These are phyloP conservation scores for Microcyclosporella mali DNA, from an alignment of 2,329 filamentous ascomycete genomes.

Conservation along the genomic window DNA sequence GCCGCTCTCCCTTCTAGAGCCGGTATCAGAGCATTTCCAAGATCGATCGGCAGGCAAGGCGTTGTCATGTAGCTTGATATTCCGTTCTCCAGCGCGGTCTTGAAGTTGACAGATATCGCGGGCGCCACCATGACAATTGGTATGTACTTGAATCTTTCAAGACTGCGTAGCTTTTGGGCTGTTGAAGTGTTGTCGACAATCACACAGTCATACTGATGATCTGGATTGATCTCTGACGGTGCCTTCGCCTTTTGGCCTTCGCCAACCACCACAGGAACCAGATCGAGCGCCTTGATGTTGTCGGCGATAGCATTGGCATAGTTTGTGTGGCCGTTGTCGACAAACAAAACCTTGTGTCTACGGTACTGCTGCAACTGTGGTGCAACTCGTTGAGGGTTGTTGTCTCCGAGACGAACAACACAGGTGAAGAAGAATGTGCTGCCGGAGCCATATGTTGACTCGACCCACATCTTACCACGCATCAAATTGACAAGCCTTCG, in stretches of 20 bases:
- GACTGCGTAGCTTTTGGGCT: slow-evolving; percentile 73
- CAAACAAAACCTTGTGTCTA: slow-evolving; percentile 86
- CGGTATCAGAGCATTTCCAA: slow-evolving; percentile 93
- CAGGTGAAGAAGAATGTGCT: slow-evolving; percentile 97
- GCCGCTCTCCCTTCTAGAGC: slow-evolving; percentile 89
- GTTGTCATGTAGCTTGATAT: slow-evolving; percentile 99
- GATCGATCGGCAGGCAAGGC: slow-evolving; percentile 85
- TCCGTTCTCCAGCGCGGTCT: slow-evolving; percentile 86
- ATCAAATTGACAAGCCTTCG: slow-evolving; percentile 92
- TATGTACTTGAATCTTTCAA: slow-evolving; percentile 96
- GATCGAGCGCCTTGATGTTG: slow-evolving; percentile 71
- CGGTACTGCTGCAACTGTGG: slow-evolving; percentile 85
- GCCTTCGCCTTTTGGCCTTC: slow-evolving; percentile 55
- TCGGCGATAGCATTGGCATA: slow-evolving; percentile 68
- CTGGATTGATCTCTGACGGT: slow-evolving; percentile 44
- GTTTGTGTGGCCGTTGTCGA: slow-evolving; percentile 80
- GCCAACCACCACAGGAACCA: slow-evolving; percentile 78
- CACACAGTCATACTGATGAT: slow-evolving; percentile 83
- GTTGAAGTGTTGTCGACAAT: slow-evolving; percentile 91
- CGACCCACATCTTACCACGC: slow-evolving; percentile 94
- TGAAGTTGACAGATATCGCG: slow-evolving; percentile 82
- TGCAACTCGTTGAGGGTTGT: slow-evolving; percentile 70
- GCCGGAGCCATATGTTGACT: slow-evolving; percentile 82
- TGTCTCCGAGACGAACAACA: slow-evolving; percentile 74
- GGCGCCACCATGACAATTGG: slow-evolving; percentile 90